Percentiles rank a stretch among this genome's conserved stretches.
phyloP scores from a whole-genome alignment of 176 grass and related monocot species.

The Ampelocalamus luodianensis region DNA sequence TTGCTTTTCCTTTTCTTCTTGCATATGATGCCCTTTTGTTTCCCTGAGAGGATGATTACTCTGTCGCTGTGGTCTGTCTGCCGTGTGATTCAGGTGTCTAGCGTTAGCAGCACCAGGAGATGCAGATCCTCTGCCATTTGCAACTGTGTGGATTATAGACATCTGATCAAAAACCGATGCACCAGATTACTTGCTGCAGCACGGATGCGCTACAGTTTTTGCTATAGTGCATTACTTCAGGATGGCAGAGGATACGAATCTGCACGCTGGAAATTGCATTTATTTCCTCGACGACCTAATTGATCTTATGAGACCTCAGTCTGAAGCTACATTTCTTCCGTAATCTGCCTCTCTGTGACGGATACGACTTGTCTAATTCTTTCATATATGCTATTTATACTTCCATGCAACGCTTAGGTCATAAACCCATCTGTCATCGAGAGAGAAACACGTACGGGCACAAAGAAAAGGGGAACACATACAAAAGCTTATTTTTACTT shows the following conservation, averaged over 20 bases:
- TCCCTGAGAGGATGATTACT: background rate
- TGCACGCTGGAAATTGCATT: background rate
- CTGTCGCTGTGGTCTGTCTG: background rate
- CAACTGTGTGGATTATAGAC: background rate
- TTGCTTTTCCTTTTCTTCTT: constrained; percentile 1
- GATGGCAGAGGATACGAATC: background rate
- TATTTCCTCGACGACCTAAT: background rate
- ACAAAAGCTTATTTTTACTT: background rate
- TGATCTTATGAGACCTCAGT: background rate
- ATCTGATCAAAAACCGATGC: background rate
- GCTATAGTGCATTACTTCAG: background rate
- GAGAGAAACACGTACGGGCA: background rate
- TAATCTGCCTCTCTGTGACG: background rate
- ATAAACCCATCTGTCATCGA: background rate
- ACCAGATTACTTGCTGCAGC: no score
- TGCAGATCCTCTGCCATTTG: background rate
- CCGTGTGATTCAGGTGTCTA: background rate
- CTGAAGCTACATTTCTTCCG: background rate
- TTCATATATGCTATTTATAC: background rate
- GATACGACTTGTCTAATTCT: background rate
- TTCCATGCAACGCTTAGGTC: background rate
- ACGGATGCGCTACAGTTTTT: background rate
- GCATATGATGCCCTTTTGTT: background rate
- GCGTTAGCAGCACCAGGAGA: background rate
- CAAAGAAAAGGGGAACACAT: background rate